Evolutionary conservation across 225 moss, liverwort and hornwort species (phyloP).

Genomic region (Rhytidiadelphus loreus): DNA sequence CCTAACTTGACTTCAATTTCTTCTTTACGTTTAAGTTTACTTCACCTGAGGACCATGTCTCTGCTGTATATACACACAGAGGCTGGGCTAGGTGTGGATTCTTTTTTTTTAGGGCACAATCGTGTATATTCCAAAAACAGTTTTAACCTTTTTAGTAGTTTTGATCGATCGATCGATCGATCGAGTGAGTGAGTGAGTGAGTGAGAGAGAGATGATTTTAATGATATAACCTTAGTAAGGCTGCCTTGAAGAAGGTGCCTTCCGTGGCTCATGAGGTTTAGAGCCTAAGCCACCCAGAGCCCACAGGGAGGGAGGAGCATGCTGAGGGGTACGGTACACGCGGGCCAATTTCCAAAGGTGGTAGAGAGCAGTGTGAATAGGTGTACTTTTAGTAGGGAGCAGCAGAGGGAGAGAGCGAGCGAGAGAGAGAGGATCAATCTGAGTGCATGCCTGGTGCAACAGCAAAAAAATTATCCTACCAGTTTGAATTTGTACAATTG

Average conservation of each 20-base stretch:
- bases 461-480: not conserved
- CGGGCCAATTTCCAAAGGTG: not conserved
- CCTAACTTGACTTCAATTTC: not conserved
- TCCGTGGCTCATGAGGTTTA: constrained; percentile 35
- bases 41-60: not conserved
- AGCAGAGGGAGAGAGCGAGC: not conserved
- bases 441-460: not conserved
- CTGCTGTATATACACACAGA: not conserved
- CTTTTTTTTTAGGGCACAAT: not conserved
- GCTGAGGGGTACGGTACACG: not conserved
- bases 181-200: not conserved
- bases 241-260: constrained; percentile 5
- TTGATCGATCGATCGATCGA: not conserved
- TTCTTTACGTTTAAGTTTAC: not conserved
- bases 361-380: constrained; percentile 15
- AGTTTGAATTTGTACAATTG: constrained; percentile 2
- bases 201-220: not conserved
- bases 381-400: constrained; percentile 13
- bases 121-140: not conserved
- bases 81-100: not conserved
- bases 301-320: constrained; percentile 6
- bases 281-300: constrained; percentile 40
- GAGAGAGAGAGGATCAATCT: not conserved
- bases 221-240: not conserved
- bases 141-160: not conserved